These are phyloP conservation scores for Strigomonas culicis DNA, from an alignment of 208 protist species.

Conservation along the genomic window DNA sequence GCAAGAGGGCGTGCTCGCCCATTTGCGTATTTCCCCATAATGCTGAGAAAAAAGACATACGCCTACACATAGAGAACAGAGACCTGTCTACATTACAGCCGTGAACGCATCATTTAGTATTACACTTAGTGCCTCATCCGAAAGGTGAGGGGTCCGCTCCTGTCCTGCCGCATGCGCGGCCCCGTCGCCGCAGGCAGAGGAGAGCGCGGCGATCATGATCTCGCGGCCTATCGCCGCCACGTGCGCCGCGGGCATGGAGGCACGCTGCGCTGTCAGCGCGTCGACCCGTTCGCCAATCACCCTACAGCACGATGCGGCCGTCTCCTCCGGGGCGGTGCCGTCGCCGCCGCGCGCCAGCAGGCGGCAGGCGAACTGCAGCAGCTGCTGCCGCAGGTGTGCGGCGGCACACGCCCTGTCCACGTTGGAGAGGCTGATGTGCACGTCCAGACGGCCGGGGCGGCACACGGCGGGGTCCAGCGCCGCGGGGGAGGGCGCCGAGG, in stretches of 20 bases:
- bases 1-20: too few relatives aligned
- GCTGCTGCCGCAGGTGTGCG: constrained; percentile 15
- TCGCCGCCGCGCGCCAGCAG: neutral
- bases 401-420: neutral
- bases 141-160: neutral
- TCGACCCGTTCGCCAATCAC: constrained; percentile 7
- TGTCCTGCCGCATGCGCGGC: neutral
- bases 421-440: constrained; percentile 65
- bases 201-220: constrained; percentile 5
- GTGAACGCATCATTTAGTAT: too few relatives aligned
- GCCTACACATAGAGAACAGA: too few relatives aligned
- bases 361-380: constrained; percentile 16
- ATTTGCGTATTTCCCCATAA: too few relatives aligned
- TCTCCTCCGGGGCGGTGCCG: neutral
- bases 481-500: constrained; percentile 53
- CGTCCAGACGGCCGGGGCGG: constrained; percentile 82
- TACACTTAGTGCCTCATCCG: neutral
- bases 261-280: neutral
- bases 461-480: constrained; percentile 81
- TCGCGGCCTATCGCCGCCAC: neutral
- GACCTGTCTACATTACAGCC: too few relatives aligned
- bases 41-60: too few relatives aligned
- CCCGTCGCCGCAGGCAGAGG: neutral
- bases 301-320: neutral
- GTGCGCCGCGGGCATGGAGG: neutral